These are phyloP conservation scores for Agrocybe pediades DNA, from an alignment of 768 basidiomycete genomes.

Conservation along the genomic window DNA sequence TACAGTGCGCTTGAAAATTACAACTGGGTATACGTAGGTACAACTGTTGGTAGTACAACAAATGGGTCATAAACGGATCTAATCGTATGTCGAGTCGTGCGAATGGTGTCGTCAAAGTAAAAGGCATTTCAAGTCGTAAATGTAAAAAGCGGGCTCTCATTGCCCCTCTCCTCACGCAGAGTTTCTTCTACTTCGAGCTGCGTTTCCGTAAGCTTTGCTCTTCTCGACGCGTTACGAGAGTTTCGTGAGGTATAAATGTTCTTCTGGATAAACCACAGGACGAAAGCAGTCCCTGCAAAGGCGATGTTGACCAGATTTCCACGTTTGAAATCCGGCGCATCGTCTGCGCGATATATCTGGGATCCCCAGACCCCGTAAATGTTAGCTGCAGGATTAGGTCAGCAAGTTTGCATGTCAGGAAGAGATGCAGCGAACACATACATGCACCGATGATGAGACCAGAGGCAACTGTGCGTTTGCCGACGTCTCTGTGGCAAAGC, in stretches of 20 bases:
- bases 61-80: too few relatives aligned
- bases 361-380: constrained; percentile 34
- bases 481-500: constrained; percentile 25
- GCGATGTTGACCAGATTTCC: constrained; percentile 38
- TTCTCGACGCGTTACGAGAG: constrained; percentile 20
- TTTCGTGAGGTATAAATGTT: constrained; percentile 29
- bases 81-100: constrained; percentile 3
- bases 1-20: not conserved
- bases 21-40: not conserved
- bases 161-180: constrained; percentile 29
- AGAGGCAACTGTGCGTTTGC: constrained; percentile 35
- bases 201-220: constrained; percentile 21
- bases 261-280: constrained; percentile 36
- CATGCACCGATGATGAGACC: constrained; percentile 37
- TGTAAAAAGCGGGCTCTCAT: constrained; percentile 32
- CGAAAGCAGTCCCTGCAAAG: constrained; percentile 31
- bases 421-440: constrained; percentile 11
- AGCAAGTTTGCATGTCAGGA: not conserved
- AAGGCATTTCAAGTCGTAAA: constrained; percentile 23
- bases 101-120: constrained; percentile 9
- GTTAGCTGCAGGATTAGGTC: constrained; percentile 17
- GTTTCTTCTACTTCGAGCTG: constrained; percentile 28
- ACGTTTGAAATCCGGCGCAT: constrained; percentile 38
- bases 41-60: not conserved
- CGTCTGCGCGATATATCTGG: constrained; percentile 38